A percentile compares a stretch with the other conserved stretches of the same genome.
Conservation (phyloP, 139 green algal species). For the Tetradesmus lagerheimii region DNA sequence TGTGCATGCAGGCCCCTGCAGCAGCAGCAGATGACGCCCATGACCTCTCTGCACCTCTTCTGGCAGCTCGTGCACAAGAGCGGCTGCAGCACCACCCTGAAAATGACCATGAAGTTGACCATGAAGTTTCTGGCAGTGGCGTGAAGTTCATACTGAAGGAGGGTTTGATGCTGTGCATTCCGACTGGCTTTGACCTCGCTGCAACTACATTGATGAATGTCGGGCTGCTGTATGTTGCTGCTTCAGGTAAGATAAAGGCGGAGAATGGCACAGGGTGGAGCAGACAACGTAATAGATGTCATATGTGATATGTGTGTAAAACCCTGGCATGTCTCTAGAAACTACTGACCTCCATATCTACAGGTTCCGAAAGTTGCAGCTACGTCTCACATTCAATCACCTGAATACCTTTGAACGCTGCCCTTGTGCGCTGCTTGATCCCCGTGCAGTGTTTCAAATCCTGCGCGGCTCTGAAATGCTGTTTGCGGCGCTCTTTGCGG, state of each 20-base stretch:
- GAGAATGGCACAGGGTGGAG: too few relatives aligned
- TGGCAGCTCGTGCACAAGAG: not conserved
- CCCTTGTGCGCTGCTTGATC: slow-evolving; percentile 25
- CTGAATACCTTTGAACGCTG: slow-evolving; percentile 67
- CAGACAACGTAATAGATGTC: too few relatives aligned
- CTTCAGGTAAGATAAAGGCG: too few relatives aligned
- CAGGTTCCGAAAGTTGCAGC: too few relatives aligned
- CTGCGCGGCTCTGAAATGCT: slow-evolving; percentile 82
- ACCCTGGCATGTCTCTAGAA: too few relatives aligned
- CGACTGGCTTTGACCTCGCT: slow-evolving; percentile 72
- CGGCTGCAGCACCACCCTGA: slow-evolving; percentile 3
- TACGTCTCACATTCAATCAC: too few relatives aligned
- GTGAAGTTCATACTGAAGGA: slow-evolving; percentile 49
- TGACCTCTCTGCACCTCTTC: not conserved
- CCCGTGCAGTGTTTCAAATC: slow-evolving; percentile 75
- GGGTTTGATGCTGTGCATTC: slow-evolving; percentile 66
- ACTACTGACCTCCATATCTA: too few relatives aligned
- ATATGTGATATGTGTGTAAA: too few relatives aligned
- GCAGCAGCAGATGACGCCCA: not conserved
- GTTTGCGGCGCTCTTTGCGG: slow-evolving; percentile 77
- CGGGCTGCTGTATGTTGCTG: slow-evolving; percentile 79
- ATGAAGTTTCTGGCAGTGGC: not conserved
- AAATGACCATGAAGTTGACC: not conserved
- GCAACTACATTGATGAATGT: slow-evolving; percentile 83
- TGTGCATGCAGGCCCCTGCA: not conserved